Evolutionary conservation across 768 basidiomycete species (phyloP), one percentile per base, ranked within the genome.

Genomic region (Rhizopogon vesiculosus): DNA sequence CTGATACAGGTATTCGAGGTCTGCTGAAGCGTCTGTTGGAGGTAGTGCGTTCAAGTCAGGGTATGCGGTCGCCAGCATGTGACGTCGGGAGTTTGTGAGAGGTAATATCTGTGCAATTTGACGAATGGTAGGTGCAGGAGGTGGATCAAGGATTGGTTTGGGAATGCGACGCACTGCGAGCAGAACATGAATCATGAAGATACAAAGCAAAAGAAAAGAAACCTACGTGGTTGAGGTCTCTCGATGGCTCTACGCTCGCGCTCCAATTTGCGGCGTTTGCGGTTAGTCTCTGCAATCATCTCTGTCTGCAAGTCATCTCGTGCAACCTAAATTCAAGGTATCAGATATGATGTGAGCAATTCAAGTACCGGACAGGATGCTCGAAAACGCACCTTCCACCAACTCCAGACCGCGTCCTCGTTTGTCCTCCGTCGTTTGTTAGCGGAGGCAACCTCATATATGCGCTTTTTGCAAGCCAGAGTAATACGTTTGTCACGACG

Each of bases 221-320:
- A 74, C 82, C 46, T 63, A 93, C 93, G 70, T 51, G 87, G 84
- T 45, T 81, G 84, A 9, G 89, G 87, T n/a, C 86, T 75, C 61
- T 94, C 94, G 12, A 85, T 66, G 1, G 81, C 80, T 60, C 93
- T 79, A 58, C 92, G 83, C 59, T 97, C 93, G 56, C 93, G 79
- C 67, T 98, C 94, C 38, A 98, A 70, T 46, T 83, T 79, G 44
- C 95, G 77, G 56, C 91, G 79, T 69, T 96, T 96, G 59, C 89
- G 77, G 68, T 91, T 94, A 6, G 89, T 87, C 62, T 95, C 91
- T 0, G 94, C 84, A 54, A 95, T 88, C 85, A 96, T 90, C 13
- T 89, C 86, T 1, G 82, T 88, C 64, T 95, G 89, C 12, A 95
- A 72, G 46, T 87, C 84, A 61, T 93, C 89, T 51, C 89, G 79